Conservation (phyloP, 208 protist species). For the Porcisia deanei region DNA sequence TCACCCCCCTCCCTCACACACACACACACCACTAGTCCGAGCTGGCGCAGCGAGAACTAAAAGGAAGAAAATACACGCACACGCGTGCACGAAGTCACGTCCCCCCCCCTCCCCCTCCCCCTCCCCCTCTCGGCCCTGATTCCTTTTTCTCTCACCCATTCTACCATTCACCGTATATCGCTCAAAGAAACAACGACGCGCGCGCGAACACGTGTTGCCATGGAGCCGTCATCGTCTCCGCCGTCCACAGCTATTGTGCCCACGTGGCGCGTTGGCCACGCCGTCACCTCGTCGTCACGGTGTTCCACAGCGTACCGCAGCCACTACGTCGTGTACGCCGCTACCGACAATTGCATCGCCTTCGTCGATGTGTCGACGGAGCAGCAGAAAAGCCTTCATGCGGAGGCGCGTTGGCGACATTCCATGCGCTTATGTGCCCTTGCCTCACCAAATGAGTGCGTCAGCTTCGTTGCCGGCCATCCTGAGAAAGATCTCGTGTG, state of each 20-base stretch:
- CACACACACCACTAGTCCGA: no score
- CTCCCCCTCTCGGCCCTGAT: background rate
- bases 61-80: background rate
- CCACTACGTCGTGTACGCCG: slow-evolving; percentile 31
- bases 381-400: background rate
- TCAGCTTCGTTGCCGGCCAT: slow-evolving; percentile 67
- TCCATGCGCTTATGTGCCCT: slow-evolving; percentile 25
- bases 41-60: no score
- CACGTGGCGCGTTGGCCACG: slow-evolving; percentile 27
- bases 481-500: slow-evolving; percentile 50
- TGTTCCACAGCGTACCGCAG: slow-evolving; percentile 27
- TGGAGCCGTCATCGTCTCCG: background rate
- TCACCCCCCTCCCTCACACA: background rate
- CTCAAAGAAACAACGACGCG: background rate
- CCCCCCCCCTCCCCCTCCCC: background rate
- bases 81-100: background rate
- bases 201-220: background rate
- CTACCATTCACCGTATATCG: background rate
- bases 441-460: slow-evolving; percentile 24
- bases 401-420: slow-evolving; percentile 16
- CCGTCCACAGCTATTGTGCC: background rate
- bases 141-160: background rate
- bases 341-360: slow-evolving; percentile 15
- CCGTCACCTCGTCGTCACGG: slow-evolving; percentile 13
- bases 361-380: slow-evolving; percentile 11